A percentile compares a stretch with the other conserved stretches of the same genome.
These are phyloP conservation scores for Endoconidiophora laricicola DNA, from an alignment of 2,329 filamentous ascomycete species.

Conservation along the genomic window DNA sequence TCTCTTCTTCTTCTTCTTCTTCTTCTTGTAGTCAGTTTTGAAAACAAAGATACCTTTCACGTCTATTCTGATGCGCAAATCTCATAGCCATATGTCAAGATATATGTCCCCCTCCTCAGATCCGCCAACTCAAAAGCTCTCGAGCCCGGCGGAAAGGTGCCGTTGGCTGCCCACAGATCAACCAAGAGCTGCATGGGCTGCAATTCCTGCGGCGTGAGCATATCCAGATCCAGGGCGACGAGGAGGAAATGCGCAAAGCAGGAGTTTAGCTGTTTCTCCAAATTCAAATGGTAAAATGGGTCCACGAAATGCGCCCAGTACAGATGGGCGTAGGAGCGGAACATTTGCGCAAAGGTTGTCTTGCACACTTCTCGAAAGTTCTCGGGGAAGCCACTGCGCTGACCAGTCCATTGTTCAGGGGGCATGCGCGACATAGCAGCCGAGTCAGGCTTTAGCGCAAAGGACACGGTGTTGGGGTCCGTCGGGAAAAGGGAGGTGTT, in stretches of 20 bases:
- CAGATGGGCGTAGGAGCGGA: constrained; percentile 75
- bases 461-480: constrained; percentile 43
- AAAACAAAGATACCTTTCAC: neutral
- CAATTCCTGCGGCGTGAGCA: constrained; percentile 60
- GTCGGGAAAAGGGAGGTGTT: constrained; percentile 66
- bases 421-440: constrained; percentile 28
- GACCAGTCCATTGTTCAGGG: constrained; percentile 53
- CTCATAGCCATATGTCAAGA: constrained; percentile 16
- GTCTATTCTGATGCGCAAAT: constrained; percentile 10
- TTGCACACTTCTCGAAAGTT: constrained; percentile 66
- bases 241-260: constrained; percentile 57
- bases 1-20: neutral
- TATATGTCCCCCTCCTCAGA: constrained; percentile 27
- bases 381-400: constrained; percentile 63
- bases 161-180: constrained; percentile 62
- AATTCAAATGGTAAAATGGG: constrained; percentile 54
- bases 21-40: neutral
- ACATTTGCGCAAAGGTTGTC: constrained; percentile 75
- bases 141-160: constrained; percentile 51
- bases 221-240: constrained; percentile 48
- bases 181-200: constrained; percentile 73
- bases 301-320: constrained; percentile 73
- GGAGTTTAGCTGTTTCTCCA: constrained; percentile 52
- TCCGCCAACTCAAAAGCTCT: constrained; percentile 36
- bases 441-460: constrained; percentile 33